These are phyloP conservation scores for Rhododendron mucronatum DNA, from an alignment of 148 eudicot genomes.

Conservation along the genomic window DNA sequence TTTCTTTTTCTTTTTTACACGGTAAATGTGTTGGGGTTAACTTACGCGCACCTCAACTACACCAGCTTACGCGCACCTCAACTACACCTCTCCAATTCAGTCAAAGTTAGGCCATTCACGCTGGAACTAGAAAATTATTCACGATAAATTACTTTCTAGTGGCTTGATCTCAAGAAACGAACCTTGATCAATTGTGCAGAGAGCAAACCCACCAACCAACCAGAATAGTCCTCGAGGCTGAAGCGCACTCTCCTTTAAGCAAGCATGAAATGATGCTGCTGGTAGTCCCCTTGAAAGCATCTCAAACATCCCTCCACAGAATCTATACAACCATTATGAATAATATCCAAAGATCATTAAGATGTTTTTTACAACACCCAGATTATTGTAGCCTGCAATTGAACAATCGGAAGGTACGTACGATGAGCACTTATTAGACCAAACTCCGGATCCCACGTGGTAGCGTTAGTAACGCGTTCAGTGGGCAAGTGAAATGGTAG, in stretches of 20 bases:
- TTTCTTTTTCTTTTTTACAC: no score
- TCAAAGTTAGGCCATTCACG: not conserved
- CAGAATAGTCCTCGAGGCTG: not conserved
- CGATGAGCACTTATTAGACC: not conserved
- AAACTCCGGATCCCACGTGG: not conserved
- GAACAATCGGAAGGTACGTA: not conserved
- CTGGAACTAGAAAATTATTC: no score
- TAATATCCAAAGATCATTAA: not conserved
- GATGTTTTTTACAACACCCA: not conserved
- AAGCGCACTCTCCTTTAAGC: not conserved
- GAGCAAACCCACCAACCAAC: no score
- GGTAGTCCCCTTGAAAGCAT: not conserved
- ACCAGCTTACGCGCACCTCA: not conserved
- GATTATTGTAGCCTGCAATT: not conserved
- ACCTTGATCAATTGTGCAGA: no score
- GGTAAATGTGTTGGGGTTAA: rapidly evolving
- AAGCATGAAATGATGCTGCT: not conserved
- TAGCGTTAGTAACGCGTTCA: not conserved
- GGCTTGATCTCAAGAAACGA: no score
- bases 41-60: not conserved
- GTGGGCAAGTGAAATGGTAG: not conserved
- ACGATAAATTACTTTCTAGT: no score
- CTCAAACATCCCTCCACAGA: constrained; percentile 7
- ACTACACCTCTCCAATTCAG: rapidly evolving
- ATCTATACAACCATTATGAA: not conserved